Base-by-base conservation (phyloP, 2,329 filamentous ascomycete genomes). In the Aciculosporium take region DNA sequence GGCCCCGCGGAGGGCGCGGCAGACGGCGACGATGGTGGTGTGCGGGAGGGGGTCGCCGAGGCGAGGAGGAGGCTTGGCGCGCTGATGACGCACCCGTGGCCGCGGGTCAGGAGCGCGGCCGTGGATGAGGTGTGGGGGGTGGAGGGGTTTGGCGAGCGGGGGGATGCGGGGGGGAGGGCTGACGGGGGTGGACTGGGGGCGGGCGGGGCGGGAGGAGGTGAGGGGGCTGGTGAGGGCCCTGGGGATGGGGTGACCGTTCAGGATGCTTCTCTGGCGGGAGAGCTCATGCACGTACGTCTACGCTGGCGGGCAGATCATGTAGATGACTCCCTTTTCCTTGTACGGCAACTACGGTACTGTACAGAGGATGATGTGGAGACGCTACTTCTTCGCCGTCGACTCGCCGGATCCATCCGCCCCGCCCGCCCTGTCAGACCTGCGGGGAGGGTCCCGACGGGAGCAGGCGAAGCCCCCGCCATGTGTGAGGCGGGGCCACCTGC, bases 1-100 rank as follows among this genome's bases (percentile, higher is more conserved):
- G 74, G 75, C 4, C 57, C 58, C 2, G 53, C 64, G 36, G 48
- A 27, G 8, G 50, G 34, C 9, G 43, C 41, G 9, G 24, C 24
- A n/a, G 35, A 18, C 4, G 35, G 7, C 6, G n/a, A 28, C 9
- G 24, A 15, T 33, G 31, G 10, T 20, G 18, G 5, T 13, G 4
- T 21, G 24, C 18, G 15, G 21, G 25, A 31, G 29, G 63, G 64
- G 1, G 61, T 74, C 7, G 61, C 64, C 7, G 65, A 66, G 43
- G 81, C 81, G 3, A 59, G 78, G 41, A 77, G 72, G 55, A 84
- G 87, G 56, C 63, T 95, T 31, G 72, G 73, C 0, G 76, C 72
- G 18, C 74, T 94, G 66, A 64, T 94, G 47, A 61, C 76, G 43
- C 89, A 94, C 64, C 84, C 85, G 1, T 94, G 85, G 68, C 86